These are phyloP conservation scores for Claviceps lovelessii DNA, from an alignment of 2,329 filamentous ascomycete genomes.

Conservation along the genomic window DNA sequence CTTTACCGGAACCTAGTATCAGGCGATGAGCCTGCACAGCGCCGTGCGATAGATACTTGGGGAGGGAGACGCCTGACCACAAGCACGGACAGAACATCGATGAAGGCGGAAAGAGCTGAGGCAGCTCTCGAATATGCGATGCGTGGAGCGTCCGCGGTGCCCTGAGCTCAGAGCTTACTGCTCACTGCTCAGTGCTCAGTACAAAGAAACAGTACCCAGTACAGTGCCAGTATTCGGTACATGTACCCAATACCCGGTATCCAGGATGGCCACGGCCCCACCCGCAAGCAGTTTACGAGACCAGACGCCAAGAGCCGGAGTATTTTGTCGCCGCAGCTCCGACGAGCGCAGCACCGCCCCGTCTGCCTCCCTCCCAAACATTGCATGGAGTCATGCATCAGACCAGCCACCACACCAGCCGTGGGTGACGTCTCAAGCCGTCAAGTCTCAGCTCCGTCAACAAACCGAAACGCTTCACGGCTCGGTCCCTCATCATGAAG, in stretches of 20 bases:
- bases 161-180: too few relatives aligned
- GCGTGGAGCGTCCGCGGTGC: too few relatives aligned
- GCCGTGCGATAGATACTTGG: neutral
- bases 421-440: conserved; percentile 18
- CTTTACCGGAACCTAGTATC: neutral
- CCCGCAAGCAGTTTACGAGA: too few relatives aligned
- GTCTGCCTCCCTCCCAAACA: neutral
- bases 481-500: conserved; percentile 25
- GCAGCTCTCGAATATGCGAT: too few relatives aligned
- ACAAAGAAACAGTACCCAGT: too few relatives aligned
- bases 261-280: too few relatives aligned
- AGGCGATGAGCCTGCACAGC: neutral
- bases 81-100: neutral
- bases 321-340: conserved; percentile 7
- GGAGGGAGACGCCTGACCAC: neutral
- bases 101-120: neutral
- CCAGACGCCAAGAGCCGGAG: neutral
- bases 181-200: too few relatives aligned
- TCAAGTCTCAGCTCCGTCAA: conserved; percentile 7
- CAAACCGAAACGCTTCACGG: conserved; percentile 19
- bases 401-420: conserved; percentile 1
- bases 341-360: neutral
- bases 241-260: too few relatives aligned
- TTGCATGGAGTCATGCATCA: neutral
- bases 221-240: too few relatives aligned